These are phyloP conservation scores for Erodium chrysanthum DNA, from an alignment of 441 rosid species.

Conservation along the genomic window DNA sequence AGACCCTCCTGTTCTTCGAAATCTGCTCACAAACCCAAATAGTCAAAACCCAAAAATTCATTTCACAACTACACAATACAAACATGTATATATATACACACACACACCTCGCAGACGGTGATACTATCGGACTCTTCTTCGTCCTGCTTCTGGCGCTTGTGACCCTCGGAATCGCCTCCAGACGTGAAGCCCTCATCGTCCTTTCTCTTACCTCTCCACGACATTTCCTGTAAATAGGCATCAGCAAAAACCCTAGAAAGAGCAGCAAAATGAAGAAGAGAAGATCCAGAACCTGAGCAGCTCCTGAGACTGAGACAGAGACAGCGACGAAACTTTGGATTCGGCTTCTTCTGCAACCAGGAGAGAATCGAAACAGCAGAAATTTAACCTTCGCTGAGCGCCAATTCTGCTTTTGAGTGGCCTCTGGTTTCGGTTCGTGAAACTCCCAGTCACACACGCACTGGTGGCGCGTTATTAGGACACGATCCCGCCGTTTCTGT, in stretches of 20 bases:
- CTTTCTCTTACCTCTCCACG: constrained; percentile 10
- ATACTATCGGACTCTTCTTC: background rate
- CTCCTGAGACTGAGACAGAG: background rate
- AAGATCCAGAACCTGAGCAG: background rate
- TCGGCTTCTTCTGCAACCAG: background rate
- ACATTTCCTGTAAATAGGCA: background rate
- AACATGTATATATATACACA: constrained; percentile 8
- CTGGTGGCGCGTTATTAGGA: background rate
- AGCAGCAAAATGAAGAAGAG: background rate
- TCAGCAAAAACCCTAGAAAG: constrained; percentile 1
- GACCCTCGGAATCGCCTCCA: background rate
- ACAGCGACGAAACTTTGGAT: background rate
- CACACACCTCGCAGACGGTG: constrained; percentile 4
- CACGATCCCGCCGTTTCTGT: background rate
- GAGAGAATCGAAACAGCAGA: background rate
- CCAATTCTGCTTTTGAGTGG: constrained; percentile 1
- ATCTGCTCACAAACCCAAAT: constrained; percentile 31
- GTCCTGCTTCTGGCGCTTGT: constrained; percentile 4
- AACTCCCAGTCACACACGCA: background rate
- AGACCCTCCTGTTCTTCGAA: constrained; percentile 72
- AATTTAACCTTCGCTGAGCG: background rate
- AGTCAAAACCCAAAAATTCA: constrained; percentile 12
- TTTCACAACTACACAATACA: no score
- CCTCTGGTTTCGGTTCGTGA: no score
- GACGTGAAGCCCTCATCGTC: constrained; percentile 3